Conservation (phyloP, 2,329 filamentous ascomycete species). For the Neonectria punicea region DNA sequence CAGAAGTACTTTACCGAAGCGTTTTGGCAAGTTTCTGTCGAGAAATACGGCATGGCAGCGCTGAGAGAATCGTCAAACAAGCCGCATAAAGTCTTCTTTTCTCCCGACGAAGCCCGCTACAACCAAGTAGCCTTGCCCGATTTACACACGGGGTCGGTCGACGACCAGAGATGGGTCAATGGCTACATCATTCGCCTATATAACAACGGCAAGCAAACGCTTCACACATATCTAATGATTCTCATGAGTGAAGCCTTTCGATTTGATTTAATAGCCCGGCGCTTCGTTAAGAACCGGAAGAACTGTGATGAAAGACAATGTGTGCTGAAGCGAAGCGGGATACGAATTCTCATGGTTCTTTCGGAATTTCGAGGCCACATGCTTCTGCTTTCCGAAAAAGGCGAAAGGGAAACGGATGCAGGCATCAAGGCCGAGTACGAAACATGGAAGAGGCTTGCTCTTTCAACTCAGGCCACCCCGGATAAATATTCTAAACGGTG, state of each 20-base stretch:
- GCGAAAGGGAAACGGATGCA: neutral
- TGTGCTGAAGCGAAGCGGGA: too few species aligned
- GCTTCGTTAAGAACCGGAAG: slow-evolving; percentile 19
- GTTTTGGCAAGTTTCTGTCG: slow-evolving; percentile 42
- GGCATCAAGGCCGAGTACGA: neutral
- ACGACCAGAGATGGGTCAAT: slow-evolving; percentile 15
- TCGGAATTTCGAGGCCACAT: slow-evolving; percentile 24
- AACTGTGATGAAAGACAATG: slow-evolving; percentile 18
- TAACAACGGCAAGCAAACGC: neutral
- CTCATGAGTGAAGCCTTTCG: slow-evolving; percentile 32
- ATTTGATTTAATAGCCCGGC: slow-evolving; percentile 27
- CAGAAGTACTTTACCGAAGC: slow-evolving; percentile 35
- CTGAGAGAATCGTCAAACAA: slow-evolving; percentile 28
- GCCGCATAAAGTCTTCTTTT: slow-evolving; percentile 34
- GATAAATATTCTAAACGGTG: slow-evolving; percentile 17
- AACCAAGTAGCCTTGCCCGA: neutral
- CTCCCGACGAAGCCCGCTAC: slow-evolving; percentile 17
- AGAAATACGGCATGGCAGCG: slow-evolving; percentile 39
- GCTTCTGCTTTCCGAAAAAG: slow-evolving; percentile 6
- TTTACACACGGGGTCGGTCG: neutral
- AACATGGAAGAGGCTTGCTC: neutral
- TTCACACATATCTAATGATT: slow-evolving; percentile 31
- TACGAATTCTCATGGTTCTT: slow-evolving; percentile 15
- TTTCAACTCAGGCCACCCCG: neutral
- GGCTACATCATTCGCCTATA: slow-evolving; percentile 1